Conservation (phyloP, 148 eudicot species). For the Persicaria maculosa region DNA sequence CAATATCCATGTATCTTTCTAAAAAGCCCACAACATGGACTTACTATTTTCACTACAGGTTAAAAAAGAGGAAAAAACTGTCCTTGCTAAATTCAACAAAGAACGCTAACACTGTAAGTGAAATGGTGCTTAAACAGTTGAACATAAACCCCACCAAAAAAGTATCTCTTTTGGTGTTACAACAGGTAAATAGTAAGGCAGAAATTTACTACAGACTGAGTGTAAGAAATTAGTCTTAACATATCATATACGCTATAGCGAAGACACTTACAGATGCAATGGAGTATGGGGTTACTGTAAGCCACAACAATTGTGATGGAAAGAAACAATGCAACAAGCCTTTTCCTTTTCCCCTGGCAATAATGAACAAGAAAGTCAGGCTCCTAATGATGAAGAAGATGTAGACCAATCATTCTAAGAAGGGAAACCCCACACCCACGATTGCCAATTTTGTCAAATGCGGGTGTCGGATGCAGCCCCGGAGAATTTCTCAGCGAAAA, state of each 20-base stretch:
- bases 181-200: no score
- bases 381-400: neutral
- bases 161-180: no score
- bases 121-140: no score
- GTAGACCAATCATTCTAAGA: neutral
- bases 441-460: neutral
- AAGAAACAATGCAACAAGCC: neutral
- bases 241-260: no score
- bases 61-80: no score
- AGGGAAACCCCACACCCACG: slow-evolving; percentile 8
- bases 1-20: neutral
- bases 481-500: neutral
- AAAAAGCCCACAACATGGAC: no score
- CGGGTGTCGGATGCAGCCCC: neutral
- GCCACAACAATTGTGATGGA: neutral
- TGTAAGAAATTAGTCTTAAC: no score
- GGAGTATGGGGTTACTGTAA: neutral
- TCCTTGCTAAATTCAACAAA: no score
- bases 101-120: no score
- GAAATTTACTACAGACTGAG: no score
- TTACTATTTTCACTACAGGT: no score
- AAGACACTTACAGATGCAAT: neutral
- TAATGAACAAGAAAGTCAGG: neutral
- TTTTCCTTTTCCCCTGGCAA: neutral
- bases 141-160: no score